Base-by-base conservation (phyloP, 768 basidiomycete genomes). In the Mycena kentingensis region DNA sequence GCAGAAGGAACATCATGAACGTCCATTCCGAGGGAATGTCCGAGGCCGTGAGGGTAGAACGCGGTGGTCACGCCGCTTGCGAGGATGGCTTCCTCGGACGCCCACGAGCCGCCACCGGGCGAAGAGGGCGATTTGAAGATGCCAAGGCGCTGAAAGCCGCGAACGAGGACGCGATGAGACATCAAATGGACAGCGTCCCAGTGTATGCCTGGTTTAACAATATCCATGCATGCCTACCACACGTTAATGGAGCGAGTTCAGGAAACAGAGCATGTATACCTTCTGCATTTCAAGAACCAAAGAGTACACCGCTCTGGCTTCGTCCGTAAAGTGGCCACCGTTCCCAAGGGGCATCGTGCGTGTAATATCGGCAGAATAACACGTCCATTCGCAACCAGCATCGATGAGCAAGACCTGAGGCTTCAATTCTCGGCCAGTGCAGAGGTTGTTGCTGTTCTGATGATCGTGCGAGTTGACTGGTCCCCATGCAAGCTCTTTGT, bases 311-410 rank as follows among this genome's bases (percentile, higher is more conserved):
- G 79, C 86, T 25, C 78, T 79, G 0, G 90, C 88, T 67, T 92
- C 88, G 6, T 81, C 70, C 0, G 91, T 88, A 67, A 95, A 98
- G 63, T 81, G 88, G 0, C 96, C 96, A 3, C 87, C 86, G 62
- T 98, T 98, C 0, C 96, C 96, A n/a, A 97, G 83, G 13, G 91
- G 90, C 77, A 89, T 92, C 0, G 89, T 91, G 8, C 90, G 85
- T 2, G 90, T 86, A 56, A 85, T 85, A 53, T 79, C 75, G 15
- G 74, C 74, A 1, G 78, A 73, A 41, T 77, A 75, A 58, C 70
- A 69, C 46, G 67, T 60, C 85, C 84, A 95, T 71, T 98, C 96
- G 63, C 94, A 95, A 0, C 95, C 94, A 1, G 96, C 96, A 61
- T 98, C 96, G 56, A 96, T 94, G 27, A 96, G 80, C 4, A 96